Evolutionary conservation across 768 basidiomycete species (phyloP), one percentile per base, ranked within the genome.

Genomic region (Russula olivacea): DNA sequence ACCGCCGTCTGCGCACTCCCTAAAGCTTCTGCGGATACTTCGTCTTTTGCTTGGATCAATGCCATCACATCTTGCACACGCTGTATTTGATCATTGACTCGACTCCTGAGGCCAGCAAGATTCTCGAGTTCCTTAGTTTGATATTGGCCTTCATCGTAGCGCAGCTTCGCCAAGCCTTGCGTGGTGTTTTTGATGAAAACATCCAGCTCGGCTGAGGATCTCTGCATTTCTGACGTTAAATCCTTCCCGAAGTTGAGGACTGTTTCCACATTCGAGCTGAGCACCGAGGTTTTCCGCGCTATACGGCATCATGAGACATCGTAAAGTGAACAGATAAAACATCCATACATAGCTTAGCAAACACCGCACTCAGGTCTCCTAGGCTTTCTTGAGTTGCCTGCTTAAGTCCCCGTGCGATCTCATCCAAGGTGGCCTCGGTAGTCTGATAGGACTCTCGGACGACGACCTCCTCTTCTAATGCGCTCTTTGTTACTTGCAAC

Each of bases 281-380:
- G 79, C 12, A 84, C 78, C 25, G 76, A 75, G 36, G 83, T 76
- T 70, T 90, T 93, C 62, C 94, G 88, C 47, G 90, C 93, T 95
- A 49, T 6, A 58, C 38, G 30, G 34, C 57, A 73, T 48, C 71
- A 32, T 61, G 15, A 36, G 49, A 14, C 52, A 21, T n/a, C 51
- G 14, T 34, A 51, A 15, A 40, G 25, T 45, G 34, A 32, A 7
- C 1, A 1, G 40, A 21, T 34, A 14, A 30, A 64, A 32, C 21
- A 36, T 4, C 28, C 83, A 69, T 69, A 93, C 93, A 89, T 51
- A 97, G 81, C 74, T 96, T 97, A 48, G 84, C 84, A 66, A 93
- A 91, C 25, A 95, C 74, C 0, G 83, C 83, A 17, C 70, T 73
- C 41, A 95, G 78, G 71, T 97, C 91, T 9, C 78, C 77, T 19